Evolutionary conservation across 2,329 filamentous ascomycete genomes (phyloP).

Genomic region (Thermothelomyces thermophilus): DNA sequence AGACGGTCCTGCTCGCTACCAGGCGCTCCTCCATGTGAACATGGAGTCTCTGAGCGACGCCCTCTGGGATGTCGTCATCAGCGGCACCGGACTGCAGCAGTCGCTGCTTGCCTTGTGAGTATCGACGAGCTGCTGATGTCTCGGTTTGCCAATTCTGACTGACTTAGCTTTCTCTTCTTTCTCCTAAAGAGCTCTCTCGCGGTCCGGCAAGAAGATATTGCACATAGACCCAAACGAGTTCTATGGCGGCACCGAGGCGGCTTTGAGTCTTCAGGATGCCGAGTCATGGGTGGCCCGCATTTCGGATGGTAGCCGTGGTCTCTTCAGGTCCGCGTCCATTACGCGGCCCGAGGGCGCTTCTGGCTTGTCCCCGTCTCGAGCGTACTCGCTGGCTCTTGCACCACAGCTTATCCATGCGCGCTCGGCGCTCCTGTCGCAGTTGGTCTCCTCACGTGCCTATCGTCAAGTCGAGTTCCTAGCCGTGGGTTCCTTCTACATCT

Average conservation of each 20-base stretch:
- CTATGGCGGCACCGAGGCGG: slow-evolving; percentile 82
- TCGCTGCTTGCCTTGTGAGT: slow-evolving; percentile 72
- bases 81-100: slow-evolving; percentile 70
- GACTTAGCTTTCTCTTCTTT: slow-evolving; percentile 49
- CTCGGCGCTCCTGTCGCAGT: slow-evolving; percentile 66
- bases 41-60: slow-evolving; percentile 74
- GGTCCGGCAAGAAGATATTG: slow-evolving; percentile 83
- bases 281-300: slow-evolving; percentile 61
- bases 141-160: slow-evolving; percentile 56
- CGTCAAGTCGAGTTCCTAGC: slow-evolving; percentile 89
- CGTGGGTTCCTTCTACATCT: slow-evolving; percentile 87
- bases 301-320: slow-evolving; percentile 23
- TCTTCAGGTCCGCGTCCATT: slow-evolving; percentile 35
- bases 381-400: slow-evolving; percentile 77
- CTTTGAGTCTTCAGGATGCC: slow-evolving; percentile 75
- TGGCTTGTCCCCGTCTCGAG: slow-evolving; percentile 56
- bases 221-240: slow-evolving; percentile 83
- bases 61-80: slow-evolving; percentile 72
- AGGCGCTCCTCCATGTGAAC: slow-evolving; percentile 20
- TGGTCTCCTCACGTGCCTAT: slow-evolving; percentile 86
- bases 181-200: slow-evolving; percentile 75
- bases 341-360: slow-evolving; percentile 32
- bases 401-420: slow-evolving; percentile 82
- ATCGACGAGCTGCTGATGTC: slow-evolving; percentile 21
- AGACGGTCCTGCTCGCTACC: slow-evolving; percentile 5